Base-by-base conservation (phyloP, 169 alveolate species). In the Plasmodium berghei region DNA sequence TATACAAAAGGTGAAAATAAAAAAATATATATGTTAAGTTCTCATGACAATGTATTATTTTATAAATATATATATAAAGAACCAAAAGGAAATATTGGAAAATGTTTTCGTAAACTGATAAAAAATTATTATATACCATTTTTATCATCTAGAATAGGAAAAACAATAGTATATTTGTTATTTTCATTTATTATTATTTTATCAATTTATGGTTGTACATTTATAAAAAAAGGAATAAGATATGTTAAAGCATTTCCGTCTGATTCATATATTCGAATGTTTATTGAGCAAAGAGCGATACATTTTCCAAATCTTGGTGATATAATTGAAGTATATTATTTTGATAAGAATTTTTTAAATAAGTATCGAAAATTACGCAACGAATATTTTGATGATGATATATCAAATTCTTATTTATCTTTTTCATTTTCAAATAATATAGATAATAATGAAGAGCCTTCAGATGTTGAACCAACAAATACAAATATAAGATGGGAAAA, bases 11-110 rank as follows among this genome's bases (percentile, higher is more conserved):
- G 40, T 14, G 56, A 52, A 52, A 73, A 73, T 8, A 66, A 80
- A 67, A 80, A 80, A 20, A 56, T 80, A 3, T 80, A 80, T 26
- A 14, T 80, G 34, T 34, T 80, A 20, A 80, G 83, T 22, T 66
- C 90, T 10, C 90, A 80, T 48, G 90, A 80, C 18, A 80, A 80
- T 80, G 83, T 61, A 14, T 59, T 80, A 46, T 80, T 80, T 59
- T 80, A 80, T 71, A 80, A 80, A 48, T 80, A 80, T 67, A 80
- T 80, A 12, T 80, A 80, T 71, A 71, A 80, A 80, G 90, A 80
- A 14, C 90, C 90, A 14, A 80, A 80, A 55, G 90, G 90, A 18
- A 80, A 80, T 16, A 80, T 80, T 0, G 90, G 90, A 54, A 80
- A 80, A 20, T 80, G 55, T 54, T 80, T 80, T 28, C 16, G 90